Evolutionary conservation across 1,284 basidiomycete species (phyloP), one percentile per base, ranked within the genome.

Genomic region (Cutaneotrichosporon dermatis): DNA sequence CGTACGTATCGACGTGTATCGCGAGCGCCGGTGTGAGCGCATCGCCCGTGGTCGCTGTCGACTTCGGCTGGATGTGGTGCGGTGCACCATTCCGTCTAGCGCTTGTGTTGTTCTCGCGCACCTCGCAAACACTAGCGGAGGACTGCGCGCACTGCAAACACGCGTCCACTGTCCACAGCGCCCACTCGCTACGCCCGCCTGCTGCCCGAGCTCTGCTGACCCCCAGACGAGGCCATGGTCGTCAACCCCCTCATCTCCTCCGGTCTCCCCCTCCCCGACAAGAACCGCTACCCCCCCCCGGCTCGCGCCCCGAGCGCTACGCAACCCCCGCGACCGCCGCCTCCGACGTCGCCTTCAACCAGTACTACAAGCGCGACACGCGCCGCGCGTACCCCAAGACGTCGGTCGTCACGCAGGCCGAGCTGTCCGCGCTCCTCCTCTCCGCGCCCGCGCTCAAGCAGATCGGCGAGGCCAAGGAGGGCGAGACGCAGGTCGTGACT

Each of bases 301-400:
- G 78, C 11, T 92, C 91, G 9, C 82, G 93, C 54, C 87, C 90
- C 34, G 94, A 96, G 81, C 83, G 82, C 68, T 92, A 93, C 69
- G 82, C 86, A 12, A 89, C 88, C 0, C 90, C 93, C 11, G 91
- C 93, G 2, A 93, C 90, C 2, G 88, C 88, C 81, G 92, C 89
- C 86, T 69, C 69, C 64, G 78, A 79, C 61, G 58, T 69, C 11
- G 77, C 78, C 57, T 80, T 72, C 43, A 66, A 69, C 52, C 69
- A 79, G 65, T 97, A 97, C 84, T 92, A 87, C 86, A 91, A 93
- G 79, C 90, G 93, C 63, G 93, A 97, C 79, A 89, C 93, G 54
- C 57, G 94, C 61, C 86, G 93, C 61, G 86, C 86, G 57, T 96
- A 93, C 79, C 92, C 93, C 37, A 88, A 88, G 70, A 86, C 92